Conservation (phyloP, 192 early-diverging fungal species). For the Podila minutissima region DNA sequence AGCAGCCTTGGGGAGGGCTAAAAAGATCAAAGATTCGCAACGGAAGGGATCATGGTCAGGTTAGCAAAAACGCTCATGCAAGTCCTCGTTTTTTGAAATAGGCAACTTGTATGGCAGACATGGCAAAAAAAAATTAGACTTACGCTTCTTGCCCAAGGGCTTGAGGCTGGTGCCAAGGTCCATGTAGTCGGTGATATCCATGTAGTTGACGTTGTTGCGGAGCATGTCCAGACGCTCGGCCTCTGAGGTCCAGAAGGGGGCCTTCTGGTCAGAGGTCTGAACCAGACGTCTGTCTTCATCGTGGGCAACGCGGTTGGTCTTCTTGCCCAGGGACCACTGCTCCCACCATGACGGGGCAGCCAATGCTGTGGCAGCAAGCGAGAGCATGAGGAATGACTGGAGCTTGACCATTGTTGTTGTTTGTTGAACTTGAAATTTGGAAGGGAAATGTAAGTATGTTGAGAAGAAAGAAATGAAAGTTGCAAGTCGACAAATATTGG, state of each 20-base stretch:
- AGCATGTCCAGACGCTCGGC: constrained; percentile 74
- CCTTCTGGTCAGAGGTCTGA: constrained; percentile 55
- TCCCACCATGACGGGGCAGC: constrained; percentile 49
- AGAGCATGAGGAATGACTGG: constrained; percentile 46
- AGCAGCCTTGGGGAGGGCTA: constrained; percentile 64
- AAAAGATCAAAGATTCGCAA: not conserved
- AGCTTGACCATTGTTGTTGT: constrained; percentile 30
- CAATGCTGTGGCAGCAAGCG: constrained; percentile 27
- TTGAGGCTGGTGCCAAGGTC: constrained; percentile 50
- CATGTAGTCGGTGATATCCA: constrained; percentile 88
- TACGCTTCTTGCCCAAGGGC: constrained; percentile 18
- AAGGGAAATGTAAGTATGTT: not conserved
- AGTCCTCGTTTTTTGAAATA: too few species aligned
- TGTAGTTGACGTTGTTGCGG: constrained; percentile 74
- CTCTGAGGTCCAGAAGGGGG: constrained; percentile 66
- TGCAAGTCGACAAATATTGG: too few species aligned
- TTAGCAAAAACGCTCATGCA: too few species aligned
- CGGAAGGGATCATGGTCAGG: not conserved
- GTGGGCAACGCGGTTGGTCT: not conserved
- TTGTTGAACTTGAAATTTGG: not conserved
- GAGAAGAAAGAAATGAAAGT: not conserved
- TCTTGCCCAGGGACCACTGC: constrained; percentile 26
- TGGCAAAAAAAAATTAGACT: constrained; percentile 2
- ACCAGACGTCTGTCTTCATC: constrained; percentile 40
- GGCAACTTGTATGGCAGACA: not conserved